These are phyloP conservation scores for Rhizophora apiculata DNA, from an alignment of 345 rosid species.

Conservation along the genomic window DNA sequence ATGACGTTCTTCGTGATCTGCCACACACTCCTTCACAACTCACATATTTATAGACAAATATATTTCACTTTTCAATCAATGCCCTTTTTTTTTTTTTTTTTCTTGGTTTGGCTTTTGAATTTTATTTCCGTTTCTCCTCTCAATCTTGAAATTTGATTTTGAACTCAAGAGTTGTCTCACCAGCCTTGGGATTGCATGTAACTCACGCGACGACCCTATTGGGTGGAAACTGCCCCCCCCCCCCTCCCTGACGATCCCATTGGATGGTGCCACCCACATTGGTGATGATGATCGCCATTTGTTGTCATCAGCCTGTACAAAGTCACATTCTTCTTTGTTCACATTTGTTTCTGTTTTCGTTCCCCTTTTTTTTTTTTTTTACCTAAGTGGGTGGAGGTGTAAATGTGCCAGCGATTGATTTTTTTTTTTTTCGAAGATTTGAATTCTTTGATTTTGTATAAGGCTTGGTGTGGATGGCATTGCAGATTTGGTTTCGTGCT, in stretches of 20 bases:
- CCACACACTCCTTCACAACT: not conserved
- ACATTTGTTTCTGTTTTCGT: not conserved
- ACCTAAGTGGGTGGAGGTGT: not conserved
- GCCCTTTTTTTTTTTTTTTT: not conserved
- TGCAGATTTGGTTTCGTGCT: too few species aligned
- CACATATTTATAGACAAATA: too few species aligned
- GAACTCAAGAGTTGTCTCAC: too few species aligned
- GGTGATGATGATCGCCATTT: too few species aligned
- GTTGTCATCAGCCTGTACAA: not conserved
- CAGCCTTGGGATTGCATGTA: too few species aligned
- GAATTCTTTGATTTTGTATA: not conserved
- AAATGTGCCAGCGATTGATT: not conserved
- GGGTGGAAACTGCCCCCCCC: not conserved
- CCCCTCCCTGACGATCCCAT: not conserved
- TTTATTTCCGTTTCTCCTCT: too few species aligned
- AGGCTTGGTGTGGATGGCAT: too few species aligned
- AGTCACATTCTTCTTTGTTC: not conserved
- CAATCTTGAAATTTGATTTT: slow-evolving; percentile 7
- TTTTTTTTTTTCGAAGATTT: too few species aligned
- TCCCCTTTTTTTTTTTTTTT: too few species aligned
- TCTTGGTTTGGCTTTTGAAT: not conserved
- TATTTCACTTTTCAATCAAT: slow-evolving; percentile 6
- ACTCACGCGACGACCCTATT: not conserved
- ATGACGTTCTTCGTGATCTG: slow-evolving; percentile 45
- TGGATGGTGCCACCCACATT: not conserved